Evolutionary conservation across 2,329 filamentous ascomycete genomes (phyloP).

Genomic region (Stachybotrys chartarum): DNA sequence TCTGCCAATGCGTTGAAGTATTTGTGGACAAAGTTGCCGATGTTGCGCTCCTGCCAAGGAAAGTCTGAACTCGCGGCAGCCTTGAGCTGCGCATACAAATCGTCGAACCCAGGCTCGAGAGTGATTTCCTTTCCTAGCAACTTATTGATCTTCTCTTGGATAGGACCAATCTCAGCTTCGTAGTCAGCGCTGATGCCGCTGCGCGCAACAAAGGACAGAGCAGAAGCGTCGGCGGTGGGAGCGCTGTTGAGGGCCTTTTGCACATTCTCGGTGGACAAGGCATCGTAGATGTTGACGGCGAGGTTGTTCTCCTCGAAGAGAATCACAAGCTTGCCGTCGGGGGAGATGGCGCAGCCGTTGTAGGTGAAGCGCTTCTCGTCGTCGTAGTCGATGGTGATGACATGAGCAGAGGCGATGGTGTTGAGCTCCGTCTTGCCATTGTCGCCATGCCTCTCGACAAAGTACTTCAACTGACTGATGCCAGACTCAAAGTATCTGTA

Average conservation of each 20-base stretch:
- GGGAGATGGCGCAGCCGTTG: constrained; percentile 33
- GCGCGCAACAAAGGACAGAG: constrained; percentile 36
- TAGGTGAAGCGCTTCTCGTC: constrained; percentile 32
- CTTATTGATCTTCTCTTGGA: constrained; percentile 30
- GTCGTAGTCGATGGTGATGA: constrained; percentile 39
- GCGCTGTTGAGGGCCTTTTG: constrained; percentile 38
- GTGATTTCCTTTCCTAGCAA: constrained; percentile 33
- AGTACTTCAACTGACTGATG: constrained; percentile 31
- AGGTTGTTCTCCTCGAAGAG: constrained; percentile 35
- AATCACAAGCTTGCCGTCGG: constrained; percentile 36
- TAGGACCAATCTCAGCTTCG: constrained; percentile 29
- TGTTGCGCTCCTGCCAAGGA: constrained; percentile 36
- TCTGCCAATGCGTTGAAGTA: constrained; percentile 39
- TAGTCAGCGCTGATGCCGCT: constrained; percentile 33
- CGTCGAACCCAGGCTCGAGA: constrained; percentile 41
- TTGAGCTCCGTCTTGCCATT: constrained; percentile 40
- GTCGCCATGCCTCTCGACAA: constrained; percentile 26
- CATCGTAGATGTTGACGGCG: constrained; percentile 36
- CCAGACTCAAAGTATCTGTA: constrained; percentile 37
- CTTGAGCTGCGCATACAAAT: constrained; percentile 31
- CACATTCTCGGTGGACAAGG: constrained; percentile 28
- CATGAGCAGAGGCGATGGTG: constrained; percentile 32
- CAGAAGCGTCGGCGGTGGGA: constrained; percentile 16
- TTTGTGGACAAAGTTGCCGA: constrained; percentile 30
- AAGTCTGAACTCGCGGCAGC: constrained; percentile 13